Evolutionary conservation across 352 stramenopile genomes (phyloP).

Genomic region (Pythium dissimile): DNA sequence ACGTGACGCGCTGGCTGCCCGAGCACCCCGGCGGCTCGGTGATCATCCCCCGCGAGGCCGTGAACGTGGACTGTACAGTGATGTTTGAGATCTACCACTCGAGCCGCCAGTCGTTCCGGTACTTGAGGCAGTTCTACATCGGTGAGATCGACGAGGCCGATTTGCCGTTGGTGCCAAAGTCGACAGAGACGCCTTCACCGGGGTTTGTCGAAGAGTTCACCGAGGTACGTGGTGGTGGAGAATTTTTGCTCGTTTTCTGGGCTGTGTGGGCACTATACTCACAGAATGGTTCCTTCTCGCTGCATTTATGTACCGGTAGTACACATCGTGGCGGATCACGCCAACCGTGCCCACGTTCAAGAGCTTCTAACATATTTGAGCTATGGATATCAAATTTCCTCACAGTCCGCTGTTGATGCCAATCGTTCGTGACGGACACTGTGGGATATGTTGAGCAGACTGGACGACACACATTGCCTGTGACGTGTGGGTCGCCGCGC

Average conservation of each 20-base stretch:
- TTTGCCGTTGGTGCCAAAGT: slow-evolving; percentile 41
- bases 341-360: slow-evolving; percentile 64
- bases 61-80: slow-evolving; percentile 86
- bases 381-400: background rate
- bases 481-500: slow-evolving; percentile 32
- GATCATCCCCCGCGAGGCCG: slow-evolving; percentile 80
- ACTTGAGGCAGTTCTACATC: slow-evolving; percentile 91
- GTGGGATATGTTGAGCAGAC: slow-evolving; percentile 42
- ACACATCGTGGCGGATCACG: slow-evolving; percentile 76
- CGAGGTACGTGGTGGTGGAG: slow-evolving; percentile 33
- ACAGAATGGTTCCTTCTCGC: background rate
- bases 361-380: slow-evolving; percentile 55
- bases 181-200: slow-evolving; percentile 45
- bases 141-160: slow-evolving; percentile 77
- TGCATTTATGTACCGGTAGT: slow-evolving; percentile 29
- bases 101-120: slow-evolving; percentile 89
- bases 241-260: background rate
- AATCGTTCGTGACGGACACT: slow-evolving; percentile 54
- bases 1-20: slow-evolving; percentile 86
- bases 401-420: slow-evolving; percentile 35
- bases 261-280: too few species aligned
- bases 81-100: slow-evolving; percentile 93
- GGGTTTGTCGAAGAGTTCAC: slow-evolving; percentile 75
- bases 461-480: slow-evolving; percentile 38
- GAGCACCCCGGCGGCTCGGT: slow-evolving; percentile 83